Evolutionary conservation across 768 basidiomycete species (phyloP).

Genomic region (Rhizopogon salebrosus): DNA sequence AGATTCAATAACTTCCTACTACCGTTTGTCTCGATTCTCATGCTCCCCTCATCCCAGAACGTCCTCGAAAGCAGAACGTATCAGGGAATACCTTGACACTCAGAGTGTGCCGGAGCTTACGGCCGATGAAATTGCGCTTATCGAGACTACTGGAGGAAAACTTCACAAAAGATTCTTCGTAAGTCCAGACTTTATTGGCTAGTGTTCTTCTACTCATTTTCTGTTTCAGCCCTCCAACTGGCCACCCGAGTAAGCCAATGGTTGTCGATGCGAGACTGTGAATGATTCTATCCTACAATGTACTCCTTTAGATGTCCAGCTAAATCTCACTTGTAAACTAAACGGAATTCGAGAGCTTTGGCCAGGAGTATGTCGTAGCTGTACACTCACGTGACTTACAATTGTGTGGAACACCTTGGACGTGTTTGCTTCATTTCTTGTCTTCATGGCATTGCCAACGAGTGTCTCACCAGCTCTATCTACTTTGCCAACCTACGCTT

Average conservation of each 20-base stretch:
- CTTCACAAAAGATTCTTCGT: constrained; percentile 23
- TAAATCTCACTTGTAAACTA: background rate
- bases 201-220: background rate
- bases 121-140: constrained; percentile 16
- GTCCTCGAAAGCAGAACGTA: constrained; percentile 25
- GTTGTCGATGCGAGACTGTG: background rate
- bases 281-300: background rate
- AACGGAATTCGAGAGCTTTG: no score
- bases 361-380: no score
- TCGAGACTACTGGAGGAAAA: constrained; percentile 22
- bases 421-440: background rate
- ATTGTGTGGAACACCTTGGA: no score
- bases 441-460: constrained; percentile 14
- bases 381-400: background rate
- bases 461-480: constrained; percentile 10
- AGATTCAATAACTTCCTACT: background rate
- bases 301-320: background rate
- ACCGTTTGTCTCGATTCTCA: background rate
- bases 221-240: constrained; percentile 11
- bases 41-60: constrained; percentile 19
- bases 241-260: constrained; percentile 12
- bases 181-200: constrained; percentile 1
- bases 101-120: constrained; percentile 24
- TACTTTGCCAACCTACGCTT: constrained; percentile 21
- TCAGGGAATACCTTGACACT: constrained; percentile 29